Percentiles rank a stretch among this genome's conserved stretches.
Conservation (phyloP, 345 rosid species). For the Sonneratia caseolaris region DNA sequence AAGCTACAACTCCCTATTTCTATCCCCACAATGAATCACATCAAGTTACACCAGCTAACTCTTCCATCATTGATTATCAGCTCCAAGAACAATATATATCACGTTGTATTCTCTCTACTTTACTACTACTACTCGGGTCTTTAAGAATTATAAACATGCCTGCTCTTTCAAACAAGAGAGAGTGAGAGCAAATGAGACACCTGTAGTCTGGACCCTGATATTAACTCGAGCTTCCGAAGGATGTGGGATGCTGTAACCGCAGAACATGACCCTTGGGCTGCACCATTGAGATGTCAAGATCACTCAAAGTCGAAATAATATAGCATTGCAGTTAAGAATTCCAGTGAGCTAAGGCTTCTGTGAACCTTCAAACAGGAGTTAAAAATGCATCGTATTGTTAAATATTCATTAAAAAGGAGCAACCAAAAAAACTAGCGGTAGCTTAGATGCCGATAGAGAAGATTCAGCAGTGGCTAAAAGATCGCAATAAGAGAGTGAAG, state of each 20-base stretch:
- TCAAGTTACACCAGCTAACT: neutral
- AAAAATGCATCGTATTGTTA: neutral
- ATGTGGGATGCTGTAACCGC: constrained; percentile 85
- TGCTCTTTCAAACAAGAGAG: neutral
- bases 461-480: neutral
- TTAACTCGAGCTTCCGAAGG: constrained; percentile 77
- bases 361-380: neutral
- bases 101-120: neutral
- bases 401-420: neutral
- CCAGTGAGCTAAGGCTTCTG: neutral
- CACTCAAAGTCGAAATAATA: neutral
- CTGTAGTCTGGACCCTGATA: constrained; percentile 85
- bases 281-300: constrained; percentile 14
- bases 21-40: neutral
- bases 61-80: neutral
- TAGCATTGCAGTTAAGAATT: neutral
- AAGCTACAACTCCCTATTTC: neutral
- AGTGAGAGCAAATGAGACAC: constrained; percentile 21
- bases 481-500: neutral
- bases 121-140: no score
- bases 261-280: constrained; percentile 69
- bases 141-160: neutral
- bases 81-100: no score
- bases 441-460: no score
- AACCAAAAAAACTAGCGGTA: neutral